phyloP scores from a whole-genome alignment of 495 filamentous ascomycete genomes.

The Podospora pseudopauciseta region DNA sequence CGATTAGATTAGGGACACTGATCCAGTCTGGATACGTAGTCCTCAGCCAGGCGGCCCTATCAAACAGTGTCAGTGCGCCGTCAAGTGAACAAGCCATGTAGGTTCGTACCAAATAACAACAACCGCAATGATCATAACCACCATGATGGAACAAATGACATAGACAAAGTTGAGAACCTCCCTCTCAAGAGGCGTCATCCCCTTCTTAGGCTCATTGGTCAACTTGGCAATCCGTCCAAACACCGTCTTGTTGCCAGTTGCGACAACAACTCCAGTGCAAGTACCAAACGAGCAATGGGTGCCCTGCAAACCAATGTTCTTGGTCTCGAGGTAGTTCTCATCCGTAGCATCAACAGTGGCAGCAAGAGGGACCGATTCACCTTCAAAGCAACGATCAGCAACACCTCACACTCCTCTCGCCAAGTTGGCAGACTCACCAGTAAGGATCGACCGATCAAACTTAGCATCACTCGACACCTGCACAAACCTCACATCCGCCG shows the following conservation, averaged over 20 bases:
- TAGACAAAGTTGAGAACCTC: slow-evolving; percentile 65
- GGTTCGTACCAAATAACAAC: slow-evolving; percentile 54
- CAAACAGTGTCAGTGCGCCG: background rate
- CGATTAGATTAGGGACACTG: slow-evolving; percentile 62
- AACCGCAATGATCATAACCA: slow-evolving; percentile 51
- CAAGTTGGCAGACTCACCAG: slow-evolving; percentile 42
- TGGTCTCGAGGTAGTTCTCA: slow-evolving; percentile 69
- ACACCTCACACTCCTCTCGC: no score
- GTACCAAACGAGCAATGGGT: slow-evolving; percentile 65
- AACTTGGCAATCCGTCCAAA: slow-evolving; percentile 68
- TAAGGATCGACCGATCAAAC: slow-evolving; percentile 69
- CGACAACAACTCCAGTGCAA: slow-evolving; percentile 60
- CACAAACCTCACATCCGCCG: slow-evolving; percentile 66
- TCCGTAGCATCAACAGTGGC: slow-evolving; percentile 60
- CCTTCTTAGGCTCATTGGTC: slow-evolving; percentile 58
- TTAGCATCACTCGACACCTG: slow-evolving; percentile 61
- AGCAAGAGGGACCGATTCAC: slow-evolving; percentile 60
- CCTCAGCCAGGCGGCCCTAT: slow-evolving; percentile 61
- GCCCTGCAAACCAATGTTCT: slow-evolving; percentile 69
- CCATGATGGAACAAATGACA: slow-evolving; percentile 58
- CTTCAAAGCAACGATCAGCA: slow-evolving; percentile 25
- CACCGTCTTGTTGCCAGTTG: slow-evolving; percentile 54
- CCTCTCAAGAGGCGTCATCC: slow-evolving; percentile 61
- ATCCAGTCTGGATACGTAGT: slow-evolving; percentile 61
- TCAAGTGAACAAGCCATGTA: background rate